A percentile compares a stretch with the other conserved stretches of the same genome.
Evolutionary conservation across 192 early-diverging fungal genomes (phyloP).

Genomic region (Backusella sp.): DNA sequence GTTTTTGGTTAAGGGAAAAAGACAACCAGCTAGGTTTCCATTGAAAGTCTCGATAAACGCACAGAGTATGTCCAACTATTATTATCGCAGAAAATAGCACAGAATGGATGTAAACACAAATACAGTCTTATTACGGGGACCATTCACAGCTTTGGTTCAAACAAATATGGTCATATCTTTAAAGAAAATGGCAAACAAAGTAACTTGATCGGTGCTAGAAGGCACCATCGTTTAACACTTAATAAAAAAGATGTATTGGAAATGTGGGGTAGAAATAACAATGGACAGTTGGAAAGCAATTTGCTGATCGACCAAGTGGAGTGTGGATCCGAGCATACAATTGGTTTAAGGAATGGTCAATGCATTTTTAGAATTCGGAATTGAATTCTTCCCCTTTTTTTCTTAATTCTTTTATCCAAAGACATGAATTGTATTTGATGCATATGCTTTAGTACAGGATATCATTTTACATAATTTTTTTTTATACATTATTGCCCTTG

Average conservation of each 20-base stretch:
- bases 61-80: no score
- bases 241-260: conserved; percentile 32
- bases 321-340: conserved; percentile 78
- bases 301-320: conserved; percentile 30
- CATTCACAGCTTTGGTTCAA: conserved; percentile 55
- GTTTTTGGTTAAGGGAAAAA: no score
- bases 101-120: conserved; percentile 62
- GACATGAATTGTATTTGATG: no score
- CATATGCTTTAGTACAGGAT: no score
- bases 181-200: neutral
- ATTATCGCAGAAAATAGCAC: conserved; percentile 33
- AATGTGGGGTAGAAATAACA: conserved; percentile 77
- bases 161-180: conserved; percentile 67
- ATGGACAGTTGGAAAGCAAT: conserved; percentile 52
- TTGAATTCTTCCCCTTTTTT: no score
- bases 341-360: conserved; percentile 48
- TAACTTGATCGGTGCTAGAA: conserved; percentile 53
- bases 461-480: no score
- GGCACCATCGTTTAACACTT: conserved; percentile 52
- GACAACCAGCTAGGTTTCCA: no score
- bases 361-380: no score
- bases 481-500: no score
- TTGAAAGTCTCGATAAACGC: no score
- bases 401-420: no score
- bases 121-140: conserved; percentile 55